Evolutionary conservation across 306 rosid species (phyloP), one percentile per base, ranked within the genome.

Genomic region (Canavalia gladiata): DNA sequence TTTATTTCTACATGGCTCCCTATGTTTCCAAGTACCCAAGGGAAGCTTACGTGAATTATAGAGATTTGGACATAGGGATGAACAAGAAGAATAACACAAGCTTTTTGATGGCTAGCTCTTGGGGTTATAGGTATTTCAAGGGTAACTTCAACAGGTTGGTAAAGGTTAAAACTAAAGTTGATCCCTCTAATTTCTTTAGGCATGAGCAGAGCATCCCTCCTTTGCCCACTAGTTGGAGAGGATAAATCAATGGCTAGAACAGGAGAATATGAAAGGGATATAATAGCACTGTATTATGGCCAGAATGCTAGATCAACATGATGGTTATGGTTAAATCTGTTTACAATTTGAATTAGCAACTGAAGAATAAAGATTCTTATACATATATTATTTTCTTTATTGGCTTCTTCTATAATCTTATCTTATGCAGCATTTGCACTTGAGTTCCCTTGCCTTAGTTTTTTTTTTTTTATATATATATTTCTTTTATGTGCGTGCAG

Each of bases 191-290:
- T 79, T 82, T 87, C 83, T 87, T 87, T 70, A 85, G 88, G 81
- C 90, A 87, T 25, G 90, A 87, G 42, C 90, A 87, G 72, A 87
- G 90, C 11, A 87, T 87, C 67, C 90, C 88, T 68, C 75, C 70
- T 3, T 50, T 82, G 31, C 55, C 80, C 49, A 46, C 13, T 52
- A 60, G 56, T 71, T 67, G 33, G 62, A 75, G 28, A 57, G 41
- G 33, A 77, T 65, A 85, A 29, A 67, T 30, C 25, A 18, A 18
- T 37, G 76, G 45, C 11, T 71, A 29, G 37, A 46, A 51, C 10
- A 70, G 43, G 65, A 56, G 71, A 39, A 62, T 11, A 67, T 58
- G 47, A 72, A 46, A 56, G 39, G 74, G 11, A 2, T 58, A 52
- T 0, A 62, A 0, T 37, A 37, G 41, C 34, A 45, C 2, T 72